Conservation (phyloP, 768 basidiomycete genomes). For the Psilocybe cyanescens region DNA sequence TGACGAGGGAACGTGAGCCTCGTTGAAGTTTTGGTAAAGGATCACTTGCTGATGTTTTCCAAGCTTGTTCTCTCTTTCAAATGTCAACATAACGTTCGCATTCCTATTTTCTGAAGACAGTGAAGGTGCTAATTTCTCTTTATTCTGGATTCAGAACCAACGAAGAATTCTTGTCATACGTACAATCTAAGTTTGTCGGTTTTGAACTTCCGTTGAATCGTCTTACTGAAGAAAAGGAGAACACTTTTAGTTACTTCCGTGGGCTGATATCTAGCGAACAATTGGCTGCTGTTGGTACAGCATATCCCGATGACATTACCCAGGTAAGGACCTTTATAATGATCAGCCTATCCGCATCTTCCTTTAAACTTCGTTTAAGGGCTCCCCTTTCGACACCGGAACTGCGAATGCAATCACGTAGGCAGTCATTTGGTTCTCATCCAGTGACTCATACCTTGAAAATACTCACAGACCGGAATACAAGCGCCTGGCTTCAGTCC, state of each 20-base stretch:
- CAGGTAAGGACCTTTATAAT: neutral
- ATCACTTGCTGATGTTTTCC: neutral
- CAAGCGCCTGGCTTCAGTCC: constrained; percentile 42
- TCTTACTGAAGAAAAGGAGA: neutral
- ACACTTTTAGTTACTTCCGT: neutral
- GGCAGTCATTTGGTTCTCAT: neutral
- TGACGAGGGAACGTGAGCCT: neutral
- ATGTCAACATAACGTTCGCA: neutral
- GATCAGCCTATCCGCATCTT: too few species aligned
- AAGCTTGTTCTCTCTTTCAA: neutral
- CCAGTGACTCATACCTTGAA: too few species aligned
- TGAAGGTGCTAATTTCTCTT: neutral
- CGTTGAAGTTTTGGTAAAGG: neutral
- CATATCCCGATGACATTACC: neutral
- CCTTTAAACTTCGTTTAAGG: constrained; percentile 10
- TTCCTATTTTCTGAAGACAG: neutral
- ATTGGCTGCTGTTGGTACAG: neutral
- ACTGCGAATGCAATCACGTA: constrained; percentile 26
- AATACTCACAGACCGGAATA: constrained; percentile 36
- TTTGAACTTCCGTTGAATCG: neutral
- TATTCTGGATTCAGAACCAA: neutral
- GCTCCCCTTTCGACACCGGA: constrained; percentile 29
- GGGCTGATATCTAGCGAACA: neutral
- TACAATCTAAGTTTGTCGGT: neutral
- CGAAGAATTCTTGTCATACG: neutral